These are phyloP conservation scores for Ophiostoma australiae DNA, from an alignment of 2,329 filamentous ascomycete species.

Conservation along the genomic window DNA sequence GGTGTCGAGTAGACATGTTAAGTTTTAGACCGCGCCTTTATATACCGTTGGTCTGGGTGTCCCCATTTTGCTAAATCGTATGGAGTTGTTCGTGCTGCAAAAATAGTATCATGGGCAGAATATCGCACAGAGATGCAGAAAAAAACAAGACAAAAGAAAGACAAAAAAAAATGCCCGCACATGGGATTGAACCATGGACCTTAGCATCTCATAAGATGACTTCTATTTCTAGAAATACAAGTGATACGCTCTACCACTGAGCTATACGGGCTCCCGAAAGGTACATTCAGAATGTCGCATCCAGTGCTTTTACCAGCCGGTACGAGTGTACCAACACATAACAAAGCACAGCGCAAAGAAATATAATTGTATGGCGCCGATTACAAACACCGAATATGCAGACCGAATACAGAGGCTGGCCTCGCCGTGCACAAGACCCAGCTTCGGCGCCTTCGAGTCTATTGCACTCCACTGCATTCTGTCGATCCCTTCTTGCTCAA, in stretches of 20 bases:
- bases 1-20: no score
- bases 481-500: not conserved
- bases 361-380: not conserved
- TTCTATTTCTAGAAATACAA: constrained; percentile 21
- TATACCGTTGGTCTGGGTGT: no score
- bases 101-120: no score
- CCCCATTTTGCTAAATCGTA: no score
- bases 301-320: not conserved
- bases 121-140: not conserved
- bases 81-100: no score
- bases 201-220: constrained; percentile 16
- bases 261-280: constrained; percentile 19
- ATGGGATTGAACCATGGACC: constrained; percentile 20
- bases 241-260: constrained; percentile 26
- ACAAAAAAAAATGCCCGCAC: constrained; percentile 17
- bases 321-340: not conserved
- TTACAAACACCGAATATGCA: not conserved
- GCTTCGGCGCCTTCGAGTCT: constrained; percentile 6
- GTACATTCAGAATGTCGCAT: not conserved
- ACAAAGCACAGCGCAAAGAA: not conserved
- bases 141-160: not conserved
- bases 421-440: constrained; percentile 9
- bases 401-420: not conserved
- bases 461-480: not conserved
- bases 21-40: no score